Base-by-base conservation (phyloP, 2,329 filamentous ascomycete species). In the Ceratocystis alfenasii region DNA sequence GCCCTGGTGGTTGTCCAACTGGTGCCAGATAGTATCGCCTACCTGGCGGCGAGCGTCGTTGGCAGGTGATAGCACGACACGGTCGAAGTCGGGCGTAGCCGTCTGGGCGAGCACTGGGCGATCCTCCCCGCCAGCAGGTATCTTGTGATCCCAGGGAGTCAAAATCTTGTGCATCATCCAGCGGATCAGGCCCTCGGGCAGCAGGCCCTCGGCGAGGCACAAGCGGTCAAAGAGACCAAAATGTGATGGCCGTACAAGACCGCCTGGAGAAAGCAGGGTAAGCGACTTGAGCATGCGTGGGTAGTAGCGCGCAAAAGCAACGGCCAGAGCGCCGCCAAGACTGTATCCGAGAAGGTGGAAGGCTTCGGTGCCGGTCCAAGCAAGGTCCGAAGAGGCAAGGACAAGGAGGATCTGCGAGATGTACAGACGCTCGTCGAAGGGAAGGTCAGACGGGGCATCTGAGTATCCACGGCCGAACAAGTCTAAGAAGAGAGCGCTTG, bases 291-390 rank as follows among this genome's bases (percentile, higher is more conserved):
- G 76, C 50, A 88, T 76, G 46, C 82, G 75, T 0, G 88, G 83
- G 71, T 90, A 89, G 72, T 84, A 84, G 0, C 82, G 80, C 1
- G 88, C 82, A 72, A 94, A 93, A 22, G 84, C 80, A 8, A 84
- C 85, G 0, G 83, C 81, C 50, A 95, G 81, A 15, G 87, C 88
- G 45, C 90, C 90, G 59, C 90, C 90, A 0, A 95, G 79, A 0
- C 87, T 91, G 74, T 94, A 95, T 1, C 90, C 90, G 2, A 91
- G 76, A 5, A 95, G 76, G 68, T 85, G 83, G 74, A 94, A 93
- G 64, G 78, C 79, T 6, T 76, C 76, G 63, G 77, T 76, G 36
- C 76, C 73, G 2, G 75, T 75, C 86, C 85, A 89, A 0, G 78
- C 66, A 2, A 87, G 71, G 0, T 76, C 74, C 0, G 86, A 89